Base-by-base conservation (phyloP, 192 early-diverging fungal species). In the Cetraspora pellucida region DNA sequence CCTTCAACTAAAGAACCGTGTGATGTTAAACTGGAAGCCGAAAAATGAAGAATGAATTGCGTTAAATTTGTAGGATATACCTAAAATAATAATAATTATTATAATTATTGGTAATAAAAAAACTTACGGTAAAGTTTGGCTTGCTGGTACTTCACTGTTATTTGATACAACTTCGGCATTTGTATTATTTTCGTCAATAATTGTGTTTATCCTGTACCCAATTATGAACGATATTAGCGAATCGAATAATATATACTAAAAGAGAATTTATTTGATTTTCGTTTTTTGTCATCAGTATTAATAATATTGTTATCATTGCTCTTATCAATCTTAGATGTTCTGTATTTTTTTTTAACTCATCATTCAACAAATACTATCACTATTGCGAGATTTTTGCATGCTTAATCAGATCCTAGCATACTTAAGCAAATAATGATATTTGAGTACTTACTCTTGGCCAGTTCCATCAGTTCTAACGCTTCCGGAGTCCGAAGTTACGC, bases 291-390 rank as follows among this genome's bases (percentile, higher is more conserved):
- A 30, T 30, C 63, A 65, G 30, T 30, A 65, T 1, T 65, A 21
- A 65, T 44, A 65, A 19, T 17, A 64, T 44, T 65, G 43, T 44
- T 65, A 19, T 65, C 63, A 65, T 65, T 44, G 5, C 31, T 37
- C 63, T 30, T 37, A n/a, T 65, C 63, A 65, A n/a, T 43, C 63
- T 65, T 65, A 65, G 63, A 65, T 65, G 63, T 65, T 65, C 63
- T 65, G 63, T 65, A 27, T n/a, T 65, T 65, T 44, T 65, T n/a
- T 65, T 65, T 44, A 21, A 2, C 17, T 31, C 14, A 65, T 65
- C 63, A 65, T 65, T 44, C 43, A 17, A 30, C 19, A 31, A 37
- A 30, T 30, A 1, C 25, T 4, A 49, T 49, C 16, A 49, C 16
- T 16, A 49, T 13, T 49, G 10, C 10, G 47, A 49, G 47, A 49